A percentile compares a stretch with the other conserved stretches of the same genome.
These are phyloP conservation scores for Beauveria varroae DNA, from an alignment of 2,329 filamentous ascomycete species.

Conservation along the genomic window DNA sequence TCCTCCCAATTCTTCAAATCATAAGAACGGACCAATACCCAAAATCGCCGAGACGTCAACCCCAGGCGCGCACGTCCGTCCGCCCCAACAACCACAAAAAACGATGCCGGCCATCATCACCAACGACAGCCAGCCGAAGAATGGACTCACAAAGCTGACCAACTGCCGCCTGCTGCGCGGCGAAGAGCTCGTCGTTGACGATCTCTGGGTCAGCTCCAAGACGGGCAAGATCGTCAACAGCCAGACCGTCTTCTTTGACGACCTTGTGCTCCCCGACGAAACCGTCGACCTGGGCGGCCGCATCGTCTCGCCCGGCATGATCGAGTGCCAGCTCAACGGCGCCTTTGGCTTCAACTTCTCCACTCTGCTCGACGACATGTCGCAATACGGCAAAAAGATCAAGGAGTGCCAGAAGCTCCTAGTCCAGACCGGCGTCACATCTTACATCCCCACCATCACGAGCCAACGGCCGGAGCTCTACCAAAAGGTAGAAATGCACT, in stretches of 20 bases:
- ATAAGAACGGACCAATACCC: not conserved
- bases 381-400: constrained; percentile 65
- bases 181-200: constrained; percentile 60
- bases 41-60: too few species aligned
- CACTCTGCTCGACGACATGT: constrained; percentile 59
- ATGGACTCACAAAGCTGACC: constrained; percentile 75
- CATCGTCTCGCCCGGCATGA: constrained; percentile 78
- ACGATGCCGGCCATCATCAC: constrained; percentile 43
- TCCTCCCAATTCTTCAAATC: not conserved
- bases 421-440: constrained; percentile 75
- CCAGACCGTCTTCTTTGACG: constrained; percentile 60
- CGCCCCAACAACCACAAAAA: constrained; percentile 13
- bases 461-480: constrained; percentile 78
- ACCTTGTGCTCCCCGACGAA: constrained; percentile 61
- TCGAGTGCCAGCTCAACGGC: constrained; percentile 88
- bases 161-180: constrained; percentile 74
- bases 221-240: constrained; percentile 76
- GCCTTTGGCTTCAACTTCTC: constrained; percentile 93
- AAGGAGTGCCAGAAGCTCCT: constrained; percentile 63
- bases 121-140: constrained; percentile 25
- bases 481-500: constrained; percentile 48
- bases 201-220: constrained; percentile 80
- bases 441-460: constrained; percentile 78
- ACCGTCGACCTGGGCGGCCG: constrained; percentile 74
- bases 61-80: too few species aligned